Percentiles rank a stretch among this genome's conserved stretches.
Evolutionary conservation across 73 alveolate species (phyloP).

Genomic region (Stentor coeruleus): DNA sequence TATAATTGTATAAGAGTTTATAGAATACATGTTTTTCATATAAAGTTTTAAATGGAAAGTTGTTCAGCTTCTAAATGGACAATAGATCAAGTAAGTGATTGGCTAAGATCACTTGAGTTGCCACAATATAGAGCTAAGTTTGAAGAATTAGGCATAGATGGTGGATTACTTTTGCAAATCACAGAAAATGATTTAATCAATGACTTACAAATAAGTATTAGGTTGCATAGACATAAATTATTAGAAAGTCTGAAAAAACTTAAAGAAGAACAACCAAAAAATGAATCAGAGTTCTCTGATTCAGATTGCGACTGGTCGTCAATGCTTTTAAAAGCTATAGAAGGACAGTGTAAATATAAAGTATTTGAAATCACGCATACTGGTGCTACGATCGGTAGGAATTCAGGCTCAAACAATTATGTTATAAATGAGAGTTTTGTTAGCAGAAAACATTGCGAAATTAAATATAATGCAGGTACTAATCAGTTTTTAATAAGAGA

Average conservation of each 20-base stretch:
- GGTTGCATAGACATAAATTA: conserved; percentile 60
- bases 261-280: neutral
- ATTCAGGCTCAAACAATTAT: conserved; percentile 35
- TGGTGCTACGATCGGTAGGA: conserved; percentile 31
- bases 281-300: neutral
- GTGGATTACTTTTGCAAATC: conserved; percentile 48
- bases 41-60: neutral
- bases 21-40: too few species aligned
- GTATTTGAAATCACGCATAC: neutral
- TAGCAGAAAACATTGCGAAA: conserved; percentile 62
- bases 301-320: neutral
- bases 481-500: conserved; percentile 40
- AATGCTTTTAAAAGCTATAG: conserved; percentile 22
- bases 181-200: conserved; percentile 54
- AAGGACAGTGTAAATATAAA: conserved; percentile 10
- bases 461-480: conserved; percentile 13
- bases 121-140: neutral
- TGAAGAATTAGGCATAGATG: conserved; percentile 53
- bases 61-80: neutral
- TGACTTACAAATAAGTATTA: conserved; percentile 46
- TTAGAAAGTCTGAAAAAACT: conserved; percentile 50
- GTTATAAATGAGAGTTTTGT: conserved; percentile 69
- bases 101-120: conserved; percentile 15
- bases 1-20: too few species aligned
- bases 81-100: neutral